A percentile compares a stretch with the other conserved stretches of the same genome.
phyloP scores from a whole-genome alignment of 2,329 filamentous ascomycete species.

The Diaporthe sp. region DNA sequence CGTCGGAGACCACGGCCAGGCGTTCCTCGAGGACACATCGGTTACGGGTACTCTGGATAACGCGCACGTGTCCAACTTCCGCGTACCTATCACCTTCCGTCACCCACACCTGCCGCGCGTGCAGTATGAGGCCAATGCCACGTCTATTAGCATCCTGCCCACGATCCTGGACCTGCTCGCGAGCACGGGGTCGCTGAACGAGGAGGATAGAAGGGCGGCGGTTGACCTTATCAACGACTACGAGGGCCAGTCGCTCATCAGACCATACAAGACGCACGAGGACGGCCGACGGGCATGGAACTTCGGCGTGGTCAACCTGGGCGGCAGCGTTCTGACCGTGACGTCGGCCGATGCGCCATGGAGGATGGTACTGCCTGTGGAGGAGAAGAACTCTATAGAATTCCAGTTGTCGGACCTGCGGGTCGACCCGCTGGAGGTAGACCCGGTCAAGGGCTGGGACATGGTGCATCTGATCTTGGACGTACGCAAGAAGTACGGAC shows the following conservation, averaged over 20 bases:
- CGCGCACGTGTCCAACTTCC: slow-evolving; percentile 58
- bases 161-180: slow-evolving; percentile 60
- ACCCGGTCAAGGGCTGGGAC: slow-evolving; percentile 26
- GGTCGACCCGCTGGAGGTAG: slow-evolving; percentile 15
- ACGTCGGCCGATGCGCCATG: slow-evolving; percentile 42
- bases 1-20: slow-evolving; percentile 59
- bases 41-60: slow-evolving; percentile 58
- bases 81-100: slow-evolving; percentile 58
- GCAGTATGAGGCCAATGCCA: slow-evolving; percentile 55
- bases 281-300: slow-evolving; percentile 58
- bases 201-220: slow-evolving; percentile 50
- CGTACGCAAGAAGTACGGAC: slow-evolving; percentile 34
- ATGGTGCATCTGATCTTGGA: slow-evolving; percentile 36
- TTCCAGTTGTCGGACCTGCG: slow-evolving; percentile 42
- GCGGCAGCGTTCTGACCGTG: slow-evolving; percentile 43
- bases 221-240: slow-evolving; percentile 57
- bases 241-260: slow-evolving; percentile 61
- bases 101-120: slow-evolving; percentile 58
- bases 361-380: slow-evolving; percentile 43
- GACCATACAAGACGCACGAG: slow-evolving; percentile 52
- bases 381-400: slow-evolving; percentile 39
- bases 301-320: slow-evolving; percentile 65
- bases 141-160: slow-evolving; percentile 58
- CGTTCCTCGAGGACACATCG: slow-evolving; percentile 56
- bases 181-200: slow-evolving; percentile 54